Conservation (phyloP, 2,329 filamentous ascomycete genomes). For the Penicillium janthinellum region DNA sequence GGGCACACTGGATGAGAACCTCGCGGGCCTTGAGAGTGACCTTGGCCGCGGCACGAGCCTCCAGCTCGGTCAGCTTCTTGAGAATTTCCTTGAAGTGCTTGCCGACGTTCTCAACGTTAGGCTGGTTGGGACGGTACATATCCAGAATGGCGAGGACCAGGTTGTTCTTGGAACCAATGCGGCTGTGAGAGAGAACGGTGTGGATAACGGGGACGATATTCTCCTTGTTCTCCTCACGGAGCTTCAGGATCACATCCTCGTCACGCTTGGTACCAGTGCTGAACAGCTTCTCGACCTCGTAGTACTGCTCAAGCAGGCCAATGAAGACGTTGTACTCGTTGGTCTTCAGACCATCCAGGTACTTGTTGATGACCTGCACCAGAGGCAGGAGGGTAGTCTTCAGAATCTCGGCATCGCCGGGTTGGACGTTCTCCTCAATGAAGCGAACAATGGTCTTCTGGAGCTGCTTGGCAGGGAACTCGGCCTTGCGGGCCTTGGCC, state of each 20-base stretch:
- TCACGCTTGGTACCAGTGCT: slow-evolving; percentile 81
- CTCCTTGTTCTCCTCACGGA: slow-evolving; percentile 96
- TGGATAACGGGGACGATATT: slow-evolving; percentile 82
- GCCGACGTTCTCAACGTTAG: slow-evolving; percentile 80
- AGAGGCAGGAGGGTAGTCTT: slow-evolving; percentile 74
- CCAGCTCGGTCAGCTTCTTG: slow-evolving; percentile 85
- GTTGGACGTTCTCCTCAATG: slow-evolving; percentile 78
- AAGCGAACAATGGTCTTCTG: slow-evolving; percentile 84
- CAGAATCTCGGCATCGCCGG: slow-evolving; percentile 72
- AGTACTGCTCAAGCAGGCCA: slow-evolving; percentile 77
- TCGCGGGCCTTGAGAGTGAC: slow-evolving; percentile 96
- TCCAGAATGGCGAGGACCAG: slow-evolving; percentile 88
- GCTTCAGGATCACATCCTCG: slow-evolving; percentile 88
- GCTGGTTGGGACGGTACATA: slow-evolving; percentile 92
- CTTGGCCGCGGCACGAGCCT: slow-evolving; percentile 85
- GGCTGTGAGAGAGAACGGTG: slow-evolving; percentile 89
- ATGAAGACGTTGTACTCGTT: slow-evolving; percentile 86
- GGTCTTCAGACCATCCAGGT: slow-evolving; percentile 83
- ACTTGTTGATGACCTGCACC: slow-evolving; percentile 74
- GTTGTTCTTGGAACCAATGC: slow-evolving; percentile 90
- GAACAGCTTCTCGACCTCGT: slow-evolving; percentile 82
- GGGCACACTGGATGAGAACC: slow-evolving; percentile 93
- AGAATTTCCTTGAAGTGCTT: slow-evolving; percentile 84
- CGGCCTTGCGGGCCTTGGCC: slow-evolving; percentile 71
- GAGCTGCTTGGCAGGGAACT: slow-evolving; percentile 91